Evolutionary conservation across 805 yeast species (phyloP), one percentile per base, ranked within the genome.

Genomic region (Candida jianshihensis): DNA sequence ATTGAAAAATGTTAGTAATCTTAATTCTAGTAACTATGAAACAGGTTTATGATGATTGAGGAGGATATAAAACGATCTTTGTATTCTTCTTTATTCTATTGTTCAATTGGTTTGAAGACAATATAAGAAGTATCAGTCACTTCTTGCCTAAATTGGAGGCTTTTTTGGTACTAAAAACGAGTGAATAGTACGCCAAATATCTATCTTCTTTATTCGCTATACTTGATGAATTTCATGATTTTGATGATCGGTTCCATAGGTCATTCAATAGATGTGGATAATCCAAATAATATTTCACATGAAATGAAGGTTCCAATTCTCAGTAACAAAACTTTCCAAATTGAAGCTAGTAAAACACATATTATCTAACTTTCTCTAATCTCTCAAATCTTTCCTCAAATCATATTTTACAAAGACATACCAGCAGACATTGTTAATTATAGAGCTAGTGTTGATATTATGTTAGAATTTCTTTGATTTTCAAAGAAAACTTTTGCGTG

Each of bases 401-500:
- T 17, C 16, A 14, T 18, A 15, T 18, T n/a, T 11, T 19, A 9
- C 14, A 5, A 24, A 13, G 17, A 51, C 56, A 42, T 51, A 51
- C 56, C 56, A 41, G 56, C 42, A 46, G 51, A 40, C 56, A 51
- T 51, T 38, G 44, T 51, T 49, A 42, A 33, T 40, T 20, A 33
- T 18, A 19, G 35, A 27, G 38, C 37, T 34, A 8, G 38, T 43
- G 40, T 19, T 41, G 42, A 35, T 30, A 14, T 30, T 19, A 31
- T 34, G 27, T 34, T 26, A 5, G 18, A 14, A 15, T 39, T 37
- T 14, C 31, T 19, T 40, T 39, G 41, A 41, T 44, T 45, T 47
- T 47, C 45, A 45, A 39, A 34, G 49, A 50, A 50, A 50, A 50
- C 49, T 50, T 48, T 51, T 51, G 54, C 54, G 55, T 51, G 43